A percentile compares a stretch with the other conserved stretches of the same genome.
These are phyloP conservation scores for Erigeron philadelphicus DNA, from an alignment of 140 eudicot genomes.

Conservation along the genomic window DNA sequence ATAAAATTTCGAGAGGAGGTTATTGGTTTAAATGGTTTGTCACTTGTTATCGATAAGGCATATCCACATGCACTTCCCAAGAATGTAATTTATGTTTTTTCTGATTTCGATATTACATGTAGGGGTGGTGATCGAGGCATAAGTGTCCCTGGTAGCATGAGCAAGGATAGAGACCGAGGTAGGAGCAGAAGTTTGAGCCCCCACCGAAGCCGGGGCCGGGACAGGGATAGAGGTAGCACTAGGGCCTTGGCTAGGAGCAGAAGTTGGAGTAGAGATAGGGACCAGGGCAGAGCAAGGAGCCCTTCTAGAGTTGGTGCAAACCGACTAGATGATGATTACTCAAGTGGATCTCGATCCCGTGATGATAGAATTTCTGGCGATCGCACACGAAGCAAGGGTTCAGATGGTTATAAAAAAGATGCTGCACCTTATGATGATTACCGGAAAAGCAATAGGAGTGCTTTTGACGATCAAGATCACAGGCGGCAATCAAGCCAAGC, in stretches of 20 bases:
- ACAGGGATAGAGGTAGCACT: slow-evolving; percentile 20
- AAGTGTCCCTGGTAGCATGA: slow-evolving; percentile 12
- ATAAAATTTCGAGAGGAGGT: too few relatives aligned
- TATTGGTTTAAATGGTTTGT: too few relatives aligned
- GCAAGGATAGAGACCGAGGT: slow-evolving; percentile 35
- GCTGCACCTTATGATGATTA: not conserved
- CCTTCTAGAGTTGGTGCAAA: slow-evolving; percentile 43
- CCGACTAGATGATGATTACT: slow-evolving; percentile 25
- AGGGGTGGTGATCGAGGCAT: slow-evolving; percentile 19
- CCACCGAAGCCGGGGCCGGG: slow-evolving; percentile 26
- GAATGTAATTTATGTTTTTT: not conserved
- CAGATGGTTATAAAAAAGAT: slow-evolving; percentile 24
- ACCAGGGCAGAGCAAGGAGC: slow-evolving; percentile 21
- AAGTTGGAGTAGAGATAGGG: slow-evolving; percentile 33
- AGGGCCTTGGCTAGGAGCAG: slow-evolving; percentile 30
- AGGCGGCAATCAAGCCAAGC: slow-evolving; percentile 38
- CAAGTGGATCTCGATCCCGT: slow-evolving; percentile 28
- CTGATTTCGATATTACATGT: slow-evolving; percentile 20
- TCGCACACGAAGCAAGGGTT: slow-evolving; percentile 20
- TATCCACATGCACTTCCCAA: too few relatives aligned
- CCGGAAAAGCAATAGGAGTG: slow-evolving; percentile 35
- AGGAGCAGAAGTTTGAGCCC: slow-evolving; percentile 48
- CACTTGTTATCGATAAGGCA: not conserved
- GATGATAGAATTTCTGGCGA: slow-evolving; percentile 26
- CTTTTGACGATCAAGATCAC: slow-evolving; percentile 41